These are phyloP conservation scores for Kodamaea suecica DNA, from an alignment of 1,139 yeast species.

Conservation along the genomic window DNA sequence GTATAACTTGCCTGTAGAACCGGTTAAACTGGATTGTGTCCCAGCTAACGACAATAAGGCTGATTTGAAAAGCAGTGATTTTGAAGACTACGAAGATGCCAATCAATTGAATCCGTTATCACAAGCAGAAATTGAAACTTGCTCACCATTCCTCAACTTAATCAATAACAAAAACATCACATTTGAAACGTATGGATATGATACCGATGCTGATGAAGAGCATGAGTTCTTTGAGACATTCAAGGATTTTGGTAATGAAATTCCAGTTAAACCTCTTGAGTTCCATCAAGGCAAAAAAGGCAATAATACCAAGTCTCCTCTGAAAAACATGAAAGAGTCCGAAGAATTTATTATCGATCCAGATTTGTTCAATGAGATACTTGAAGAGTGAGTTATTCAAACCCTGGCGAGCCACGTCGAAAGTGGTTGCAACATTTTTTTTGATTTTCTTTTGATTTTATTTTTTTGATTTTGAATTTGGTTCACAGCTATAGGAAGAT, in stretches of 20 bases:
- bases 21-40: conserved; percentile 11
- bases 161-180: conserved; percentile 40
- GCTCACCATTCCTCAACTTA: conserved; percentile 52
- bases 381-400: conserved; percentile 8
- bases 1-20: conserved; percentile 40
- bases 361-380: conserved; percentile 9
- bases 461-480: too few species aligned
- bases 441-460: too few species aligned
- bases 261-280: conserved; percentile 14
- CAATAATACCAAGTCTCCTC: neutral
- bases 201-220: conserved; percentile 9
- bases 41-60: conserved; percentile 4
- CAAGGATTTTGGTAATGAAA: conserved; percentile 19
- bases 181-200: conserved; percentile 30
- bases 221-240: conserved; percentile 14
- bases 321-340: conserved; percentile 1
- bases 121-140: conserved; percentile 64
- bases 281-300: conserved; percentile 5
- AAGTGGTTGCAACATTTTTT: too few species aligned
- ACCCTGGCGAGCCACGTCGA: too few species aligned
- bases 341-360: conserved; percentile 7
- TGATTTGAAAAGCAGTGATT: neutral
- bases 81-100: conserved; percentile 1
- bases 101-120: conserved; percentile 43
- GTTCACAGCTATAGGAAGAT: neutral